Conservation (phyloP, 1,284 basidiomycete species). For the Testicularia cyperi region DNA sequence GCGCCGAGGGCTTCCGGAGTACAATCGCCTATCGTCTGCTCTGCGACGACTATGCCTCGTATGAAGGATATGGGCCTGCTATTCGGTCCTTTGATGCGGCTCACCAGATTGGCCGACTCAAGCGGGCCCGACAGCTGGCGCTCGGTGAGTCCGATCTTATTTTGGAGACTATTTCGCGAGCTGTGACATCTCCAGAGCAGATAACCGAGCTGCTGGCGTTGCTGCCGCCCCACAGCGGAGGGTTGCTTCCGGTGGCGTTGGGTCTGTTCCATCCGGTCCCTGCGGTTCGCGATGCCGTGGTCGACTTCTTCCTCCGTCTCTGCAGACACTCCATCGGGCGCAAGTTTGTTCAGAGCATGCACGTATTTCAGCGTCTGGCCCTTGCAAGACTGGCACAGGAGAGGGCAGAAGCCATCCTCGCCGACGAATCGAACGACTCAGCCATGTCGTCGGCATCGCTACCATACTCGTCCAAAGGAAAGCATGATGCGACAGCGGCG, state of each 20-base stretch:
- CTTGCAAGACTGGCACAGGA: conserved; percentile 56
- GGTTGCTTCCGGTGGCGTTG: conserved; percentile 80
- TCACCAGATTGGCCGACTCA: conserved; percentile 73
- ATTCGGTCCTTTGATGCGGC: conserved; percentile 70
- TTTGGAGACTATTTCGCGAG: conserved; percentile 68
- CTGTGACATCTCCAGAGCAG: conserved; percentile 70
- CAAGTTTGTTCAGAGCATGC: conserved; percentile 78
- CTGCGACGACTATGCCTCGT: conserved; percentile 13
- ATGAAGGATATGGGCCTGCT: conserved; percentile 60
- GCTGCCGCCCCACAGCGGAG: conserved; percentile 76
- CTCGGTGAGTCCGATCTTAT: conserved; percentile 74
- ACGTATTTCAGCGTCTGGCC: conserved; percentile 86
- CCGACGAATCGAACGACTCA: too few relatives aligned
- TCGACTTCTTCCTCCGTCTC: conserved; percentile 64
- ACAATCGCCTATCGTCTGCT: conserved; percentile 69
- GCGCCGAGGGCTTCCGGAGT: conserved; percentile 78
- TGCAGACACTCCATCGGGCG: conserved; percentile 67
- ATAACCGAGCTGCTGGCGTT: conserved; percentile 81
- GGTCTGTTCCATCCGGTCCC: conserved; percentile 84
- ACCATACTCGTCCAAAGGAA: too few relatives aligned
- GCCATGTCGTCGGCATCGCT: too few relatives aligned
- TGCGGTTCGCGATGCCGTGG: conserved; percentile 72
- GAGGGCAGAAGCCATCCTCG: conserved; percentile 9
- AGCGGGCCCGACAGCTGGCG: conserved; percentile 68
- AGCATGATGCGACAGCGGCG: too few relatives aligned